Conservation (phyloP, 176 grass and related monocot species). For the Aegilops umbellulata region DNA sequence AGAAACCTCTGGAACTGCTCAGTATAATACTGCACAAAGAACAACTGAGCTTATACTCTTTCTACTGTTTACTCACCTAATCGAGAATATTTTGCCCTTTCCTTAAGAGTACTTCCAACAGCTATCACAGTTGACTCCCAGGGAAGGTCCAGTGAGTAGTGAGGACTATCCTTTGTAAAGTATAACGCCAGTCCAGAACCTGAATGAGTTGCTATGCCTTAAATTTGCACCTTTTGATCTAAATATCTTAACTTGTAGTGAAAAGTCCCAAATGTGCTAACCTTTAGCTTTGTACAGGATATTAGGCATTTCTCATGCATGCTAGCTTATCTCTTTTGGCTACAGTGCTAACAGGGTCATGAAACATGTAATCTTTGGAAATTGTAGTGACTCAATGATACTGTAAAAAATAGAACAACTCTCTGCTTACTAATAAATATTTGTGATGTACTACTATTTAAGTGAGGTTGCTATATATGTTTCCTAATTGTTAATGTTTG, state of each 20-base stretch:
- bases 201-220: constrained; percentile 5
- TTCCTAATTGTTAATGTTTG: constrained; percentile 56
- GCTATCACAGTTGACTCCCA: neutral
- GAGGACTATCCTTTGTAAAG: neutral
- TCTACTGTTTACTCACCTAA: neutral
- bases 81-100: neutral
- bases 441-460: neutral
- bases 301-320: neutral
- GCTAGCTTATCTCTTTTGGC: neutral
- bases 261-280: neutral
- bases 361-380: neutral
- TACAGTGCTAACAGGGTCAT: neutral
- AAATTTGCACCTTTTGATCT: neutral
- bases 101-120: neutral
- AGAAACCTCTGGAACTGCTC: neutral
- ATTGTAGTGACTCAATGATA: neutral
- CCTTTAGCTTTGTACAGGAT: neutral
- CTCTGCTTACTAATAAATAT: neutral
- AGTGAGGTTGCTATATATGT: constrained; percentile 19
- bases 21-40: neutral
- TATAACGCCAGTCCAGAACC: neutral
- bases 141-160: neutral
- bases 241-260: constrained; percentile 4
- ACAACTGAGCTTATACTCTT: neutral
- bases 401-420: constrained; percentile 9